Evolutionary conservation across 176 grass and related monocot species (phyloP), one percentile per base, ranked within the genome.

Genomic region (Oryza australiensis): DNA sequence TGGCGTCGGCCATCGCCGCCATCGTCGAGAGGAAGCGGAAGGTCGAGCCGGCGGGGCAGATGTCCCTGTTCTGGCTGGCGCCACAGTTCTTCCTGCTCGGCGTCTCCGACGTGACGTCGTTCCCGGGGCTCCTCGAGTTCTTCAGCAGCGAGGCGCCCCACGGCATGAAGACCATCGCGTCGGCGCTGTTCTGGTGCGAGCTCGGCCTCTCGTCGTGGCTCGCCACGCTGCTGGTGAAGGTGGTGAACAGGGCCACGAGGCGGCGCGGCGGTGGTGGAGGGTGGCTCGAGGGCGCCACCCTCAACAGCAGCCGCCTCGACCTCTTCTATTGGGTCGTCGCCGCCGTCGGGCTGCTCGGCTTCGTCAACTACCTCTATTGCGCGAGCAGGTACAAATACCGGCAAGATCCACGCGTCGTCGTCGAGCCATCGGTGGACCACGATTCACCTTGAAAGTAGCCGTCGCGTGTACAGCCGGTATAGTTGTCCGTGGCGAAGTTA

Each of bases 221-320:
- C 9, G 88, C 78, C 24, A 88, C 78, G 14, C 66, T 86, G 9
- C 60, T 90, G 5, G 82, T 92, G 75, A 68, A 73, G 10, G 12
- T 72, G 1, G 82, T 85, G 62, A 79, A 69, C 78, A 38, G n/a
- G 13, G 43, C 28, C 64, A 80, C 65, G 0, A 86, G 90, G 59
- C 68, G 46, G 35, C 35, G 5, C 43, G 83, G 51, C 23, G 43
- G 41, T 26, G 28, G 38, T 4, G 72, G 78, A 23, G 90, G 90
- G 33, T 96, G 93, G 93, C 78, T 96, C n/a, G 88, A 88, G 68
- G 93, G 93, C 3, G 76, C 70, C 18, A 86, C 46, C 40, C 79
- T 96, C 77, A 81, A 96, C 66, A 78, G 15, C 48, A 90, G 90
- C 41, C 88, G 70, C 45, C 90, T 96, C 35, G 93, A 96, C 73